Evolutionary conservation across 306 rosid species (phyloP).

Genomic region (Medicago ruthenica): DNA sequence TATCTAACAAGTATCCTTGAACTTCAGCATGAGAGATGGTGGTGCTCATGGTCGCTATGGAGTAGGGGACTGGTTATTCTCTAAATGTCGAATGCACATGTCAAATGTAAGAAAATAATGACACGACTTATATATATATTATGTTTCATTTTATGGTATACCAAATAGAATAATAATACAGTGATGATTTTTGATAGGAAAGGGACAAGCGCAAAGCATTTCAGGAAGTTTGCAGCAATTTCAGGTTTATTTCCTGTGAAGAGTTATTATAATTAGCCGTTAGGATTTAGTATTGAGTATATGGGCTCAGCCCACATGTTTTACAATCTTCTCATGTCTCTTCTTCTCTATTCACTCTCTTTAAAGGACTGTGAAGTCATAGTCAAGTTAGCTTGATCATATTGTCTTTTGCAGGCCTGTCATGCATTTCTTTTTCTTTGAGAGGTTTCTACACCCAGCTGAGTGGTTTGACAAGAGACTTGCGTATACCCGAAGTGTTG

Average conservation of each 20-base stretch:
- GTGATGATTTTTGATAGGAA: conserved; percentile 58
- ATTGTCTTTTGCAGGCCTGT: conserved; percentile 74
- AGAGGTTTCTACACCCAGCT: conserved; percentile 88
- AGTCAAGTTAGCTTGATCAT: conserved; percentile 32
- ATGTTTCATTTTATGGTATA: conserved; percentile 23
- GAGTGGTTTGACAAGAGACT: conserved; percentile 98
- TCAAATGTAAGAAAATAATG: conserved; percentile 62
- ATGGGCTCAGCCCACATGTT: background rate
- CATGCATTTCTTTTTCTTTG: conserved; percentile 96
- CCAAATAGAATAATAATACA: conserved; percentile 8
- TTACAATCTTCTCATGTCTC: conserved; percentile 2
- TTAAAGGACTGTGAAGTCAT: conserved; percentile 5
- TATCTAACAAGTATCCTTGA: conserved; percentile 36
- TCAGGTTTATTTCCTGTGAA: conserved; percentile 38
- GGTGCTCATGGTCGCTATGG: conserved; percentile 96
- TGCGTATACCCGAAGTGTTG: conserved; percentile 87
- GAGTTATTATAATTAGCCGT: background rate
- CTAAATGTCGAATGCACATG: conserved; percentile 80
- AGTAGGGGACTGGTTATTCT: conserved; percentile 80
- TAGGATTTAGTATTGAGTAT: background rate
- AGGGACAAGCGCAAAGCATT: conserved; percentile 95
- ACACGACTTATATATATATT: conserved; percentile 5
- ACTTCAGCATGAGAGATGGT: conserved; percentile 74
- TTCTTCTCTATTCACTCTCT: background rate
- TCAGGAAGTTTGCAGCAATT: conserved; percentile 66